Percentiles rank a stretch among this genome's conserved stretches.
Evolutionary conservation across 2,329 filamentous ascomycete species (phyloP).

Genomic region (Clonostachys byssicola): DNA sequence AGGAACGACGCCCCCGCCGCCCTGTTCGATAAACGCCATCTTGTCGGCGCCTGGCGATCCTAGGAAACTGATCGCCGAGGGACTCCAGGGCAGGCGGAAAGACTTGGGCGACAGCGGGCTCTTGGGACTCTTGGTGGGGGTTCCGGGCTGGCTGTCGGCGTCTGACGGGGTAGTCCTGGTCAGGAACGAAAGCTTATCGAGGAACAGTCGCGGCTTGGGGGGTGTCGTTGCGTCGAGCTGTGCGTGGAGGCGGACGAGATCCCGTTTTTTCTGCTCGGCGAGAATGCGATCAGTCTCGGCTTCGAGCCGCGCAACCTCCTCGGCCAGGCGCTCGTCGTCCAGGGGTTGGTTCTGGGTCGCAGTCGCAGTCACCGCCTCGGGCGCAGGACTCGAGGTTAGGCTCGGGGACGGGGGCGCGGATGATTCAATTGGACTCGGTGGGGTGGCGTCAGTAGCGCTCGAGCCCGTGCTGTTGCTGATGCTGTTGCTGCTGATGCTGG

Average conservation of each 20-base stretch:
- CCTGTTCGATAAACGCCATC: constrained; percentile 36
- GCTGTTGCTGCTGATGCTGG: not conserved
- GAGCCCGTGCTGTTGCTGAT: not conserved
- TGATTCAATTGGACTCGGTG: not conserved
- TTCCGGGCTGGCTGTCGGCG: not conserved
- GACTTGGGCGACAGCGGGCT: constrained; percentile 4
- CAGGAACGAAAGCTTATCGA: constrained; percentile 44
- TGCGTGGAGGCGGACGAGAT: constrained; percentile 38
- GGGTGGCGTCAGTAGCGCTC: not conserved
- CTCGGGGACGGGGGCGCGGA: not conserved
- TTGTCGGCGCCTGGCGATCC: constrained; percentile 1
- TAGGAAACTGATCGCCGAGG: constrained; percentile 3
- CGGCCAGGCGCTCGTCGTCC: constrained; percentile 14
- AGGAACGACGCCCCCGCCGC: constrained; percentile 39
- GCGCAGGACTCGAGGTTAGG: not conserved
- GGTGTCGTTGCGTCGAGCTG: constrained; percentile 25
- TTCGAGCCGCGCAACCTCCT: constrained; percentile 37
- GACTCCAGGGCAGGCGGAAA: constrained; percentile 13
- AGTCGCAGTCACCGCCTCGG: not conserved
- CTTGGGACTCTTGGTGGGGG: constrained; percentile 19
- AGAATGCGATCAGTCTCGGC: constrained; percentile 43
- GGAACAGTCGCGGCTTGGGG: constrained; percentile 28
- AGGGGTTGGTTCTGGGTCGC: not conserved
- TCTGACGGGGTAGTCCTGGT: constrained; percentile 24
- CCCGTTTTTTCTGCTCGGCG: constrained; percentile 43